Evolutionary conservation across 2,329 filamentous ascomycete species (phyloP).

Genomic region (Phoma sp.): DNA sequence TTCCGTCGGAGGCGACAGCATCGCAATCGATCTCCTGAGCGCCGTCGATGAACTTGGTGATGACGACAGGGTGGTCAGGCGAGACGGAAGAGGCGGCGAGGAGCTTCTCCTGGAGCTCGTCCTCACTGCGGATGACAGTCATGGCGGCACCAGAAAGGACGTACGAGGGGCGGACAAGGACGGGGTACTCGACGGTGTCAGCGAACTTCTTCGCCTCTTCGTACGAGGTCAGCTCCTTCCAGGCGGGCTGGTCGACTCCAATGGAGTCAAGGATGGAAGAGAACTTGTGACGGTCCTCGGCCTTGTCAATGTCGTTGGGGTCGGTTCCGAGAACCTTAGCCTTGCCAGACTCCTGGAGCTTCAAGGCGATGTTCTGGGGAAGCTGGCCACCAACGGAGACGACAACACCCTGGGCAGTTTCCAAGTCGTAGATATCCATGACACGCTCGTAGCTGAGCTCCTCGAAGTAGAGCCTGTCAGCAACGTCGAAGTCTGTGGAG

Average conservation of each 20-base stretch:
- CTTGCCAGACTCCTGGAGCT: conserved; percentile 87
- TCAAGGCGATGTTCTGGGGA: conserved; percentile 95
- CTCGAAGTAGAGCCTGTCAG: conserved; percentile 94
- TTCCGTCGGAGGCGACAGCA: conserved; percentile 83
- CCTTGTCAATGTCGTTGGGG: conserved; percentile 94
- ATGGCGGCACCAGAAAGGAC: conserved; percentile 97
- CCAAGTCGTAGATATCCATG: conserved; percentile 98
- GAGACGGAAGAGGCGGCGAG: conserved; percentile 88
- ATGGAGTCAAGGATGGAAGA: conserved; percentile 97
- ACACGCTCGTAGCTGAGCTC: conserved; percentile 96
- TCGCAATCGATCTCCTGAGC: conserved; percentile 97
- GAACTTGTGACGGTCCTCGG: conserved; percentile 98
- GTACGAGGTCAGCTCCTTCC: conserved; percentile 95
- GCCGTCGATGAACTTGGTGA: conserved; percentile 97
- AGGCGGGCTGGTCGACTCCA: conserved; percentile 93
- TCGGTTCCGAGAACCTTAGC: conserved; percentile 93
- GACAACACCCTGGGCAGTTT: conserved; percentile 82
- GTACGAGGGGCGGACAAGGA: conserved; percentile 92
- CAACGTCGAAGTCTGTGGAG: conserved; percentile 82
- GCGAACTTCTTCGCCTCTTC: conserved; percentile 88
- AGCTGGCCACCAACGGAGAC: conserved; percentile 96
- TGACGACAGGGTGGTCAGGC: conserved; percentile 96
- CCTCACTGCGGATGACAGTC: conserved; percentile 89
- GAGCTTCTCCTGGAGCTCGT: conserved; percentile 93
- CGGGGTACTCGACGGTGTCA: conserved; percentile 84